Conservation (phyloP, 169 alveolate species). For the Cryptosporidium felis region DNA sequence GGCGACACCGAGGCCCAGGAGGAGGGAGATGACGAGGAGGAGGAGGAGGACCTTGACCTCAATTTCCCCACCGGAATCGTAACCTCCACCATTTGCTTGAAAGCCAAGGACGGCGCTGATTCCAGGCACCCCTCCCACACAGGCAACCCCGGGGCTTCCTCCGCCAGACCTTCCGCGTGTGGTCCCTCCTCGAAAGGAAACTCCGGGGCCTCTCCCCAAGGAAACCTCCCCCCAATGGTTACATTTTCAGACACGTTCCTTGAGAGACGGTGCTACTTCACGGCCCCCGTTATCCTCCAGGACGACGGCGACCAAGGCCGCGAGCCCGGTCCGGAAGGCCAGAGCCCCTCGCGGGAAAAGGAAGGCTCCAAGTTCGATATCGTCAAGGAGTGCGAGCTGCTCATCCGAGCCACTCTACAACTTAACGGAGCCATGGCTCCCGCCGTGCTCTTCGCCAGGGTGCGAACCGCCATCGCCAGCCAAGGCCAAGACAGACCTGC, state of each 20-base stretch:
- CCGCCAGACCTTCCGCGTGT: not conserved
- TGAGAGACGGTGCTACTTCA: conserved; percentile 41
- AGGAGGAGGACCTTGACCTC: conserved; percentile 44
- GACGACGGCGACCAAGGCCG: not conserved
- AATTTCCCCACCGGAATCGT: conserved; percentile 63
- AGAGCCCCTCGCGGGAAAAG: not conserved
- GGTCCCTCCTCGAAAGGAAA: not conserved
- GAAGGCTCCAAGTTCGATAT: conserved; percentile 24
- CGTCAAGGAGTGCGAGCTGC: conserved; percentile 38
- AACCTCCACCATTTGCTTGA: conserved; percentile 9
- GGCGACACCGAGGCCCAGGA: not conserved
- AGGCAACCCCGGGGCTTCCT: not conserved
- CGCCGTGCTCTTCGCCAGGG: conserved; percentile 59
- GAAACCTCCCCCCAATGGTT: conserved; percentile 48
- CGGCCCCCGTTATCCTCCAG: not conserved
- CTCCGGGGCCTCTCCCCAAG: not conserved
- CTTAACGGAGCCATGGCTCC: conserved; percentile 71
- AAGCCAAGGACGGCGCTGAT: not conserved
- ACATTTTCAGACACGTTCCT: conserved; percentile 2
- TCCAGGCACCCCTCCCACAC: not conserved
- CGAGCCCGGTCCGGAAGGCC: not conserved
- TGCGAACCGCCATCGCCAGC: conserved; percentile 41
- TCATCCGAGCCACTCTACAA: conserved; percentile 53
- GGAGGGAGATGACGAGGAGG: conserved; percentile 2
- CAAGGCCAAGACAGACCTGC: conserved; percentile 1